Evolutionary conservation across 2,329 filamentous ascomycete genomes (phyloP).

Genomic region (Sarocladiaceae sp.): DNA sequence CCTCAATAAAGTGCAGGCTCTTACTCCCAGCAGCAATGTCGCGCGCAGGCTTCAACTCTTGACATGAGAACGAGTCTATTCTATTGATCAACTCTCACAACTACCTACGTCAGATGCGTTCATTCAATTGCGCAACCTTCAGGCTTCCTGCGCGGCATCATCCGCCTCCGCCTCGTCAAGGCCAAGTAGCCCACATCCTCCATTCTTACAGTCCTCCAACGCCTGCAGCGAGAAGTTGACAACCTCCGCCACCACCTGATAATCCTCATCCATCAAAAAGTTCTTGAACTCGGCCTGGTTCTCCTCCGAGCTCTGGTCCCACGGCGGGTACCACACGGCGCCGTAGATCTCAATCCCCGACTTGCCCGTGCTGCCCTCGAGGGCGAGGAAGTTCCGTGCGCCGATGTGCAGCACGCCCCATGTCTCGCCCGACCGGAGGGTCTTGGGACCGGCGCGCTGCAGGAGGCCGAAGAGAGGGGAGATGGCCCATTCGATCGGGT

Average conservation of each 20-base stretch:
- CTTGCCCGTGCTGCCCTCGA: background rate
- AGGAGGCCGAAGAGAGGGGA: background rate
- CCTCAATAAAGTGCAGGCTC: no score
- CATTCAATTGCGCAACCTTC: no score
- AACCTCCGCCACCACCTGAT: conserved; percentile 6
- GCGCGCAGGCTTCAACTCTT: no score
- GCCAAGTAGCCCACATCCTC: no score
- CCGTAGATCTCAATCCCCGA: background rate
- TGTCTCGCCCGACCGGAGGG: background rate
- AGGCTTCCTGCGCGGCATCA: no score
- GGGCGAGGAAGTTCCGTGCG: background rate
- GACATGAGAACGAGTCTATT: no score
- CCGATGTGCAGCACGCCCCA: conserved; percentile 7
- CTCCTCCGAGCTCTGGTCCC: conserved; percentile 1
- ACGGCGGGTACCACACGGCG: conserved; percentile 6
- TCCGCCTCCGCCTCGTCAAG: no score
- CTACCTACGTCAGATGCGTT: no score
- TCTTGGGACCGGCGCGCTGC: conserved; percentile 3
- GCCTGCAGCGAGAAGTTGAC: conserved; percentile 7
- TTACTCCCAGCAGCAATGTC: no score
- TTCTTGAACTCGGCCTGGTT: conserved; percentile 2
- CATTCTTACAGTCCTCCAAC: conserved; percentile 4
- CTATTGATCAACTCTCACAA: no score
- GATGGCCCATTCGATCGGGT: conserved; percentile 6
- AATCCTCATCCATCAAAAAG: conserved; percentile 1